phyloP scores from a whole-genome alignment of 257 asterid species.

The Eucommia ulmoides region DNA sequence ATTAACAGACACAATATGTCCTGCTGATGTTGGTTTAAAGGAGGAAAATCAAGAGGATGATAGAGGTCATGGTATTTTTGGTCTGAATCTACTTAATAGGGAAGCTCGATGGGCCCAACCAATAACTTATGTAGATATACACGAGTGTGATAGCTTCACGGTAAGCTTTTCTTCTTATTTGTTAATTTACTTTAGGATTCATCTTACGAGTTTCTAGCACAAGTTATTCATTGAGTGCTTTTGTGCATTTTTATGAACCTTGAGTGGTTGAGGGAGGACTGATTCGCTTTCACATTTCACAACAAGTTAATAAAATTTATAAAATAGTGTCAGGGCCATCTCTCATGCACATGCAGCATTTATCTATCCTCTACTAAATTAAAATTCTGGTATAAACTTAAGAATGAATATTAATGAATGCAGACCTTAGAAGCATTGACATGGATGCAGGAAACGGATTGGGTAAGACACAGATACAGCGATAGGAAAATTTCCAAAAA shows the following conservation, averaged over 20 bases:
- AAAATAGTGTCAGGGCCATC: neutral
- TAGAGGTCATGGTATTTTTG: conserved; percentile 84
- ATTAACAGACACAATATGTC: conserved; percentile 55
- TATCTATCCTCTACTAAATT: too few species aligned
- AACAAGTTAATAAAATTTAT: neutral
- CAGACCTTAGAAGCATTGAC: too few species aligned
- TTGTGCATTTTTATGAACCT: neutral
- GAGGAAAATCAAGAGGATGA: conserved; percentile 58
- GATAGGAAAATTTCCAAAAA: too few species aligned
- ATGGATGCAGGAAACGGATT: too few species aligned
- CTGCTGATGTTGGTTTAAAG: conserved; percentile 76
- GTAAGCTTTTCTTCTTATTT: conserved; percentile 26
- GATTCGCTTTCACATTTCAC: neutral
- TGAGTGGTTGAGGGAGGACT: neutral
- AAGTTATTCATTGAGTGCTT: neutral
- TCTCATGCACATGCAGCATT: too few species aligned
- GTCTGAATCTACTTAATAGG: conserved; percentile 52
- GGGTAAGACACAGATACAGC: too few species aligned
- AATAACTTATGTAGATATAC: conserved; percentile 68
- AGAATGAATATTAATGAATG: too few species aligned
- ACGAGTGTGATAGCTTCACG: conserved; percentile 62
- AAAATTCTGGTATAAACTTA: too few species aligned
- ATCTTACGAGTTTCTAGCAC: neutral
- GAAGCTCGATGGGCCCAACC: conserved; percentile 89
- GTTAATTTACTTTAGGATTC: conserved; percentile 1